Percentiles rank a stretch among this genome's conserved stretches.
These are phyloP conservation scores for Wickerhamiella occidentalis DNA, from an alignment of 805 yeast genomes.

Conservation along the genomic window DNA sequence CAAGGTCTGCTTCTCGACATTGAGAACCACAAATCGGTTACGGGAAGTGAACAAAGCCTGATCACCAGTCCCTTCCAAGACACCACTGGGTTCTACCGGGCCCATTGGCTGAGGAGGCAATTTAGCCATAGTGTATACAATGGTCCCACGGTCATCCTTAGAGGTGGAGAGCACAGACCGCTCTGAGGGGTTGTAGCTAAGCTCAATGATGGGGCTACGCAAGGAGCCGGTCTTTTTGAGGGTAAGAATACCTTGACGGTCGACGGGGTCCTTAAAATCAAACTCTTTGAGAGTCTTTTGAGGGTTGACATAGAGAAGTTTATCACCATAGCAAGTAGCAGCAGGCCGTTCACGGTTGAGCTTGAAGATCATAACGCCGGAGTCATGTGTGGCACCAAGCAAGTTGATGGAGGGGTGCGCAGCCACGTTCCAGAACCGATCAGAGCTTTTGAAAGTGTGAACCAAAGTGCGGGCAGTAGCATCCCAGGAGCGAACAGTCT, in stretches of 20 bases:
- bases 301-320: constrained; percentile 60
- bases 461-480: constrained; percentile 85
- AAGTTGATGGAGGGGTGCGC: constrained; percentile 83
- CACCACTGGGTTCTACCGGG: constrained; percentile 83
- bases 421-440: constrained; percentile 86
- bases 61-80: constrained; percentile 67
- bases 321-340: constrained; percentile 54
- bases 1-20: constrained; percentile 49
- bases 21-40: constrained; percentile 79
- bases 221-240: constrained; percentile 73
- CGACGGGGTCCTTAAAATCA: constrained; percentile 48
- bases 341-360: constrained; percentile 97
- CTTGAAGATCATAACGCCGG: constrained; percentile 96
- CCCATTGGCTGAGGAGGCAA: constrained; percentile 82
- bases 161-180: constrained; percentile 73
- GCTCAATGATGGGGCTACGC: constrained; percentile 73
- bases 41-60: constrained; percentile 88
- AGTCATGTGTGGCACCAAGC: constrained; percentile 93
- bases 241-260: constrained; percentile 66
- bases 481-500: constrained; percentile 95
- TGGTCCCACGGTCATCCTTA: constrained; percentile 42
- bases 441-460: constrained; percentile 89
- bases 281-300: constrained; percentile 78
- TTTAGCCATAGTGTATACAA: constrained; percentile 57
- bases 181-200: constrained; percentile 89